phyloP scores from a whole-genome alignment of 106 monocot species.

The Gastrodia elata region DNA sequence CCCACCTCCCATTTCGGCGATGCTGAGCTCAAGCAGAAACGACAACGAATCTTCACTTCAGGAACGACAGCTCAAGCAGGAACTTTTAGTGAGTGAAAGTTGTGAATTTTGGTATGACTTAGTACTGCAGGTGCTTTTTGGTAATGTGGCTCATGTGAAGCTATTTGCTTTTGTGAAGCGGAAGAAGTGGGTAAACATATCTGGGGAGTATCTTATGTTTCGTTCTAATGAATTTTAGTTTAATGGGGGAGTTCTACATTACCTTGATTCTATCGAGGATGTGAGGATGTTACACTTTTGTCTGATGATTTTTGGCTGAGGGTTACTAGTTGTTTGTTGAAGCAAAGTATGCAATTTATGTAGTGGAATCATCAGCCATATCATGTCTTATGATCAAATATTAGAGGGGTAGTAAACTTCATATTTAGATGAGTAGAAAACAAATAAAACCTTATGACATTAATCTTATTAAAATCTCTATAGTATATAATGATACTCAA shows the following conservation, averaged over 20 bases:
- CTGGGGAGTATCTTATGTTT: conserved; percentile 53
- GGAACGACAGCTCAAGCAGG: not conserved
- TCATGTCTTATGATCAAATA: not conserved
- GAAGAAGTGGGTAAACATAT: conserved; percentile 56
- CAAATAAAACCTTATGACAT: too few species aligned
- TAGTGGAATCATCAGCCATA: not conserved
- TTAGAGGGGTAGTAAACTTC: not conserved
- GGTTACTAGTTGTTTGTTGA: not conserved
- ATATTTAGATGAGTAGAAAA: too few species aligned
- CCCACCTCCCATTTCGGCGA: conserved; percentile 10
- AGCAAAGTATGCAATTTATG: not conserved
- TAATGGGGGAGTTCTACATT: conserved; percentile 53
- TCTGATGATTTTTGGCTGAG: not conserved
- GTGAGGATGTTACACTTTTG: conserved; percentile 21
- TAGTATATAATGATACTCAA: too few species aligned
- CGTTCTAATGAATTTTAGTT: conserved; percentile 43
- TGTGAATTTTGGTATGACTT: conserved; percentile 5
- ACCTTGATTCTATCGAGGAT: conserved; percentile 75
- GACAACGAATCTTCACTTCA: conserved; percentile 7
- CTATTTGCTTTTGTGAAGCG: conserved; percentile 49
- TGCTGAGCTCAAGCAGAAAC: conserved; percentile 9
- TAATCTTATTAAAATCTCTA: too few species aligned
- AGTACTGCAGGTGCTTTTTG: conserved; percentile 59
- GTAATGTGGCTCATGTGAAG: conserved; percentile 73
- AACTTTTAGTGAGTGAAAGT: conserved; percentile 1